Base-by-base conservation (phyloP, 2,329 filamentous ascomycete species). In the Xylaria sp. region DNA sequence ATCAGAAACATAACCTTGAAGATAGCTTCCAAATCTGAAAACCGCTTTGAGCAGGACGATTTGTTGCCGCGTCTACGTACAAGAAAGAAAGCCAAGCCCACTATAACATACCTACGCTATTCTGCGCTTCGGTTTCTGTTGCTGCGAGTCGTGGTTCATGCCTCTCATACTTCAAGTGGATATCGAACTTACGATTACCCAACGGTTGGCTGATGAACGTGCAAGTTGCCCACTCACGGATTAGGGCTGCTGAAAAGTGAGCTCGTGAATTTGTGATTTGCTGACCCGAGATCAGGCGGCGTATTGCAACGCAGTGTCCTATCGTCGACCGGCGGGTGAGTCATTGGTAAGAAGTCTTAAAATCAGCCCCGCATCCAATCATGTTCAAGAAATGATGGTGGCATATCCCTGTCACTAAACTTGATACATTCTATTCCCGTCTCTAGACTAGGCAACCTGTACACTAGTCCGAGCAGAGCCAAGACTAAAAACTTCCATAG, bases 11-110 rank as follows among this genome's bases (percentile, higher is more conserved):
- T 68, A 76, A 76, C 75, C 69, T 75, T 73, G 73, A 76, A 78
- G 75, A 77, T 79, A 79, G 77, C 70, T 77, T 73, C 65, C 72
- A 77, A 78, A 75, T 75, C 72, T 73, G 72, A 74, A 74, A 72
- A 69, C 69, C 72, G 70, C 71, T 72, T 74, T 71, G 66, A 75
- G 73, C 73, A 73, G 70, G 73, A 63, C 69, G 61, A 67, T 62
- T 51, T 13, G 10, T 37, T 65, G 25, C 41, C 54, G 31, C 62
- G 31, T 67, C 25, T 60, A 15, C 41, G 39, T 60, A 60, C 51
- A 44, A 28, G 28, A 28, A 58, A 37, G 52, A 39, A 62, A 52
- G 52, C 48, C 57, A 54, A 62, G 39, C 50, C 46, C 61, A 31
- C 41, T 37, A 61, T 70, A 25, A 61, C 56, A 56, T 54, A 2